Evolutionary conservation across 2,329 filamentous ascomycete genomes (phyloP).

Genomic region (Claviceps humidiphila): DNA sequence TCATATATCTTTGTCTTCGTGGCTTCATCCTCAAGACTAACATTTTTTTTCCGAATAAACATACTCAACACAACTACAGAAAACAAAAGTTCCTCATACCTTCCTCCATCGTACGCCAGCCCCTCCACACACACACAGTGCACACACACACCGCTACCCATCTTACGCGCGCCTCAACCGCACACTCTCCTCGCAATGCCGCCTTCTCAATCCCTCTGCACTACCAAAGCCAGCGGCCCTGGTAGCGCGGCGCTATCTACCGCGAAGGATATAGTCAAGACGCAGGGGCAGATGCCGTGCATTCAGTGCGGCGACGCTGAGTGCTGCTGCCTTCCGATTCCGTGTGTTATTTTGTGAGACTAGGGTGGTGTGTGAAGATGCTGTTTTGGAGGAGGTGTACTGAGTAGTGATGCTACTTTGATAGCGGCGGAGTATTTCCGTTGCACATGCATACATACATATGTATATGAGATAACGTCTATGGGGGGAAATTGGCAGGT

Average conservation of each 20-base stretch:
- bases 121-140: no score
- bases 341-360: constrained; percentile 35
- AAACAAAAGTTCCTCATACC: no score
- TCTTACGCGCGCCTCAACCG: background rate
- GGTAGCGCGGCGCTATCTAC: constrained; percentile 35
- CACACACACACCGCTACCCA: background rate
- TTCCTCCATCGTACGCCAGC: no score
- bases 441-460: no score
- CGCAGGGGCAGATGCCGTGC: constrained; percentile 32
- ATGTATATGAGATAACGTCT: no score
- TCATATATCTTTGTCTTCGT: no score
- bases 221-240: constrained; percentile 27
- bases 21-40: no score
- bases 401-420: background rate
- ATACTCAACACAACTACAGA: no score
- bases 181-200: constrained; percentile 12
- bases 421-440: no score
- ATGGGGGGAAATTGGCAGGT: no score
- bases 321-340: constrained; percentile 43
- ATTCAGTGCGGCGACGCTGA: constrained; percentile 37
- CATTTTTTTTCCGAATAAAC: no score
- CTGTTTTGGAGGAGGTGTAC: no score
- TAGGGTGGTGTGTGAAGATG: background rate
- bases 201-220: background rate
- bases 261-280: constrained; percentile 37